These are phyloP conservation scores for Beauveria sp. DNA, from an alignment of 2,329 filamentous ascomycete species.

Conservation along the genomic window DNA sequence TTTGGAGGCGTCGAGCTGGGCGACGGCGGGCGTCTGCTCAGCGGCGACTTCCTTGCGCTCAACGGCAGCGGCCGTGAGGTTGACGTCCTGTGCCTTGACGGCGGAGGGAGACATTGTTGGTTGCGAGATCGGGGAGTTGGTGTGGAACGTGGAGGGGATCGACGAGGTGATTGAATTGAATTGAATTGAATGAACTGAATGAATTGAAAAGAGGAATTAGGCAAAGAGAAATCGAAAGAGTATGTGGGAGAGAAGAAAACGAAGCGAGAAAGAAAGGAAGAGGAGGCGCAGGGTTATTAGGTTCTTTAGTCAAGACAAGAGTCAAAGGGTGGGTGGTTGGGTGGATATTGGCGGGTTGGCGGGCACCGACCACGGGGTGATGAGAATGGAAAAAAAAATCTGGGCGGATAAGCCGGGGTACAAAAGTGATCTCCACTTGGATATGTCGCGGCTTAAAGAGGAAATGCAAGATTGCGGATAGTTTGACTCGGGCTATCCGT, in stretches of 20 bases:
- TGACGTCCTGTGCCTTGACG: slow-evolving; percentile 37
- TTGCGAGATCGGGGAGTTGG: neutral
- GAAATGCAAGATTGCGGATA: neutral
- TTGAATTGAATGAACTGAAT: neutral
- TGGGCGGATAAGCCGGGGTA: neutral
- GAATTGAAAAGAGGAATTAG: neutral
- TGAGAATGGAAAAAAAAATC: neutral
- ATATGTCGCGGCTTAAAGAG: slow-evolving; percentile 5
- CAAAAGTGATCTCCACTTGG: slow-evolving; percentile 1
- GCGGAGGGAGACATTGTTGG: slow-evolving; percentile 41
- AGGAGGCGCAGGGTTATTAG: neutral
- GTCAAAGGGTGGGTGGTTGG: neutral
- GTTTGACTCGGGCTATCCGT: neutral
- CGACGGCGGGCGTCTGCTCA: slow-evolving; percentile 37
- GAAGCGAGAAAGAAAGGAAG: neutral
- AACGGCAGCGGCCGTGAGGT: slow-evolving; percentile 45
- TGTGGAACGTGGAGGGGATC: neutral
- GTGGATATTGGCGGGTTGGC: slow-evolving; percentile 1
- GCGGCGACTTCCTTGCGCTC: slow-evolving; percentile 35
- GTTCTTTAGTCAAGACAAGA: slow-evolving; percentile 2
- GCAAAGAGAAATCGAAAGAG: neutral
- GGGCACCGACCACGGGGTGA: neutral
- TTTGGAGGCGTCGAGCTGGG: slow-evolving; percentile 55
- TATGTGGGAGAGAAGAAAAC: neutral
- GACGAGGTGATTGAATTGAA: neutral